These are phyloP conservation scores for Cyberlindnera veronae DNA, from an alignment of 805 yeast species.

Conservation along the genomic window DNA sequence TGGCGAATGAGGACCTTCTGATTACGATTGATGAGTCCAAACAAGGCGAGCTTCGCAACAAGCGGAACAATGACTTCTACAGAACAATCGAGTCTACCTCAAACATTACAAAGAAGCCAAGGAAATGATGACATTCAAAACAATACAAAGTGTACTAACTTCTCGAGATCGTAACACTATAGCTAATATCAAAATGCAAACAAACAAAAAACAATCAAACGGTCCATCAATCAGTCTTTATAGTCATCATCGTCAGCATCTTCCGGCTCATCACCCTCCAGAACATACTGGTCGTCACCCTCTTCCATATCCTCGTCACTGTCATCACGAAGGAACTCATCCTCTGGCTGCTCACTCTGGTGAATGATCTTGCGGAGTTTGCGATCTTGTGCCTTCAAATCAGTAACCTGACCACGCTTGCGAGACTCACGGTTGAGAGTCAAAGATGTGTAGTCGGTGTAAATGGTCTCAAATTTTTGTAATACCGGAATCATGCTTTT, in stretches of 20 bases:
- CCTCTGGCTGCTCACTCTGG: constrained; percentile 8
- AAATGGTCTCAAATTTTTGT: constrained; percentile 17
- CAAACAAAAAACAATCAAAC: not conserved
- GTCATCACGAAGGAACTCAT: constrained; percentile 16
- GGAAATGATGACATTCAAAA: not conserved
- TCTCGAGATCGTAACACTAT: no score
- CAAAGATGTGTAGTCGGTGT: constrained; percentile 12
- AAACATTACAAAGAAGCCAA: constrained; percentile 7
- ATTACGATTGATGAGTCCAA: constrained; percentile 18
- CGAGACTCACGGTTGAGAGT: constrained; percentile 18
- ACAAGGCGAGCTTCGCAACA: constrained; percentile 6
- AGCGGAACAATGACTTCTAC: constrained; percentile 14
- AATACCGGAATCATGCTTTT: constrained; percentile 13
- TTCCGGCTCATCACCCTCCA: constrained; percentile 11
- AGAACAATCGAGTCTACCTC: constrained; percentile 3
- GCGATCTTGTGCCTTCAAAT: constrained; percentile 18
- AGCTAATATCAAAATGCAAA: not conserved
- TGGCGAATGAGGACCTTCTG: constrained; percentile 20
- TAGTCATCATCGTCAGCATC: constrained; percentile 19
- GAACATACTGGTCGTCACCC: constrained; percentile 7
- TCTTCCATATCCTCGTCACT: constrained; percentile 16
- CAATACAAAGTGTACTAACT: not conserved
- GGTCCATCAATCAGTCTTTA: constrained; percentile 3
- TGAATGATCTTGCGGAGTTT: constrained; percentile 14
- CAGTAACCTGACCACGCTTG: constrained; percentile 17